phyloP scores from a whole-genome alignment of 345 rosid genomes.

The Aegle marmelos region DNA sequence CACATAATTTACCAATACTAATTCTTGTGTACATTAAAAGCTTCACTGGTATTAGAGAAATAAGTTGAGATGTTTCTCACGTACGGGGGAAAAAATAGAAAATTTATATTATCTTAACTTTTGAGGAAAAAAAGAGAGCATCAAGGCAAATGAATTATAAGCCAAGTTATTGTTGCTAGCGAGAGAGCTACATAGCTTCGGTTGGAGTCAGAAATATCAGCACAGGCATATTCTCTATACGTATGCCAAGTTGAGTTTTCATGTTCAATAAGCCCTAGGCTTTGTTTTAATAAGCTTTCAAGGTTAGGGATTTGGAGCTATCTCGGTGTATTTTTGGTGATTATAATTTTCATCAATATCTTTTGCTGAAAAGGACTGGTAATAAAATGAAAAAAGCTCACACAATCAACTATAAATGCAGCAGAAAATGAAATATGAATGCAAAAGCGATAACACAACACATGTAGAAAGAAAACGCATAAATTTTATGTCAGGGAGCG shows the following conservation, averaged over 20 bases:
- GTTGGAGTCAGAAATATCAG: too few species aligned
- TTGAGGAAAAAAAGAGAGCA: too few species aligned
- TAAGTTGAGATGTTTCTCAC: too few species aligned
- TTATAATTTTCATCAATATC: neutral
- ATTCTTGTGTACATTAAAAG: neutral
- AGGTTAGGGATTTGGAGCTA: slow-evolving; percentile 8
- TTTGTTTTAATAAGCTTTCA: neutral
- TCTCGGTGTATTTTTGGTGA: neutral
- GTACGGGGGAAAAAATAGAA: too few species aligned
- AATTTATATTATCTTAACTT: too few species aligned
- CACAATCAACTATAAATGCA: neutral
- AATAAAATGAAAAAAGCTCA: neutral
- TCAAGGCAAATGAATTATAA: too few species aligned
- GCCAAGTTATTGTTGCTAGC: too few species aligned
- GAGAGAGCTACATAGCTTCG: too few species aligned
- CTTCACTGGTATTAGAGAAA: neutral
- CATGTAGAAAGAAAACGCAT: slow-evolving; percentile 15
- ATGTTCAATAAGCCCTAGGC: neutral
- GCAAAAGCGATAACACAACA: slow-evolving; percentile 17
- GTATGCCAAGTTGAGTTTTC: neutral
- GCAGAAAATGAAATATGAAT: slow-evolving; percentile 30
- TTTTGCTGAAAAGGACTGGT: slow-evolving; percentile 3
- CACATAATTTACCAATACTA: neutral
- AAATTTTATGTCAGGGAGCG: neutral
- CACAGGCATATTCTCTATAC: too few species aligned